Base-by-base conservation (phyloP, 2,329 filamentous ascomycete species). In the Colletotrichum sp. region DNA sequence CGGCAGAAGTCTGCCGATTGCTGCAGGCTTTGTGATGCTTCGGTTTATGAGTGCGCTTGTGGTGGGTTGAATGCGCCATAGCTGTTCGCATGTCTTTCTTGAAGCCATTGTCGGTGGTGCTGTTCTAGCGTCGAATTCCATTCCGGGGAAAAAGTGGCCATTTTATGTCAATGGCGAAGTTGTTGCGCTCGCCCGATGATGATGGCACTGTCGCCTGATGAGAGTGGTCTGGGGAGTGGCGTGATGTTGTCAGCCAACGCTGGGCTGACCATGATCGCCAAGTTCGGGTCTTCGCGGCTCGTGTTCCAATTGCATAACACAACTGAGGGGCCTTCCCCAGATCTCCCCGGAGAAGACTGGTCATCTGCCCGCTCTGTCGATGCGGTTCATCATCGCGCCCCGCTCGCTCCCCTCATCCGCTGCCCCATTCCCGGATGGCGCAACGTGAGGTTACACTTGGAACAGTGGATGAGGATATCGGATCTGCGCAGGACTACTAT, bases 181-280 rank as follows among this genome's bases (percentile, higher is more conserved):
- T 8, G 27, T 24, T 33, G 16, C 54, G 29, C 71, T 73, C 33
- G 31, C 36, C 33, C 34, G 67, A 70, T 66, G 62, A 70, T 73
- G 71, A 73, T 73, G 71, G 71, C 67, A 73, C 7, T 62, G 71
- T 73, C 71, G 67, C 43, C 54, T 70, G 71, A 73, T 63, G 67
- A 33, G 31, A 18, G n/a, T 43, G 57, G 57, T 29, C 43, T n/a
- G 43, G 43, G 15, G 24, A 62, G 71, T 66, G 71, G 71, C 71
- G 71, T 73, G 71, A 73, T 73, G 67, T 73, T 47, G 71, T 66
- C 67, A 67, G 29, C 71, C 62, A 70, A 73, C 67, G 34, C 71
- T 73, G 71, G 67, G 61, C 71, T 73, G 71, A 73, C 67, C 33
- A 24, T 29, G 47, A 47, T 27, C 38, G 71, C 62, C 71, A 70